Evolutionary conservation across 1,139 yeast genomes (phyloP).

Genomic region (Saccharomycopsis hybrid): DNA sequence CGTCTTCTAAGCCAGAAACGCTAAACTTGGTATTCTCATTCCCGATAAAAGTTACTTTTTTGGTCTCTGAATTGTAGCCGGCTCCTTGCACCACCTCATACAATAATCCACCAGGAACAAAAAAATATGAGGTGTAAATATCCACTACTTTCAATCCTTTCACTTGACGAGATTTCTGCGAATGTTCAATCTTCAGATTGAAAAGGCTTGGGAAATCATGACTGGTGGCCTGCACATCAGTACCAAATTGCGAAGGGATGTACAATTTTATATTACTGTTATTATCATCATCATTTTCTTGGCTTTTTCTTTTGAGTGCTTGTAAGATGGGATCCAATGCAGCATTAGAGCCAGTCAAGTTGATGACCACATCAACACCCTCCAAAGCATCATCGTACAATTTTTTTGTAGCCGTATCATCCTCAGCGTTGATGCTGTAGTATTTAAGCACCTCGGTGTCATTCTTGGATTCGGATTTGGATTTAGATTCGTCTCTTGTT

Average conservation of each 20-base stretch:
- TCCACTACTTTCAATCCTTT: conserved; percentile 48
- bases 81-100: conserved; percentile 32
- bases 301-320: conserved; percentile 37
- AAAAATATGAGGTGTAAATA: conserved; percentile 40
- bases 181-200: conserved; percentile 35
- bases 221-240: conserved; percentile 32
- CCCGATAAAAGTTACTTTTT: conserved; percentile 38
- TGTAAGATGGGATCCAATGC: conserved; percentile 29
- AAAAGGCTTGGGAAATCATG: conserved; percentile 34
- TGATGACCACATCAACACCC: conserved; percentile 48
- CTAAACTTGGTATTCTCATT: conserved; percentile 34
- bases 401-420: too few species aligned
- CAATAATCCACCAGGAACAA: conserved; percentile 35
- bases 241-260: conserved; percentile 61
- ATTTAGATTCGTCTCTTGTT: conserved; percentile 27
- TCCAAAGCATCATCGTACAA: conserved; percentile 29
- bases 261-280: conserved; percentile 28
- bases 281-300: too few species aligned
- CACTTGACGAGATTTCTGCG: conserved; percentile 34
- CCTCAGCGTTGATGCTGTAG: background rate
- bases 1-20: conserved; percentile 37
- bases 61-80: conserved; percentile 32
- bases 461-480: background rate
- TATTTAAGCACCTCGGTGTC: background rate
- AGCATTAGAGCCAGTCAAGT: conserved; percentile 28